These are phyloP conservation scores for Manihot esculenta DNA, from an alignment of 441 rosid genomes.

Conservation along the genomic window DNA sequence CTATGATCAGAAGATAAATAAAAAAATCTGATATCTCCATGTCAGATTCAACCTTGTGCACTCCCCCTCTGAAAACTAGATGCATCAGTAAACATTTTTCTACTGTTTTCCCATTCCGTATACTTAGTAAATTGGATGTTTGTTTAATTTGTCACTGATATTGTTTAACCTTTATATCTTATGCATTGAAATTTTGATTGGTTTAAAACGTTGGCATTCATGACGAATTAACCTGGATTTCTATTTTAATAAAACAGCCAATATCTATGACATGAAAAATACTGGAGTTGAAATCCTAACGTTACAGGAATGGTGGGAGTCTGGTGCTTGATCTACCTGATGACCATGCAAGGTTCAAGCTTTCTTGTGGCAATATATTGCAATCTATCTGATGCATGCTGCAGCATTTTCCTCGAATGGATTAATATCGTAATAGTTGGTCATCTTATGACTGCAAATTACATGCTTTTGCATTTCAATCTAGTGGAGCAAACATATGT, in stretches of 20 bases:
- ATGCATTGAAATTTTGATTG: not conserved
- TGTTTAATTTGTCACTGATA: not conserved
- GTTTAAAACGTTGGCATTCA: not conserved
- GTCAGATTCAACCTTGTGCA: not conserved
- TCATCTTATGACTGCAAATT: not conserved
- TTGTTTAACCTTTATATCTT: not conserved
- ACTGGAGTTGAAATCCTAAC: slow-evolving; percentile 61
- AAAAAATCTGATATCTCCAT: not conserved
- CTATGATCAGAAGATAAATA: not conserved
- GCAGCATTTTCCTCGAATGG: not conserved
- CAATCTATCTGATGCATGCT: slow-evolving; percentile 5
- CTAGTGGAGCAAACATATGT: too few species aligned
- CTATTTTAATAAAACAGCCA: slow-evolving; percentile 40
- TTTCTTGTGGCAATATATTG: not conserved
- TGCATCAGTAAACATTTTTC: not conserved
- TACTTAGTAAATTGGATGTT: not conserved
- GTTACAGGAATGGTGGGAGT: slow-evolving; percentile 59
- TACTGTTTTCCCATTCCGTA: not conserved
- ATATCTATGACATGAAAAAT: slow-evolving; percentile 75
- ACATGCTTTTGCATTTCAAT: too few species aligned
- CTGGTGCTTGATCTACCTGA: slow-evolving; percentile 31
- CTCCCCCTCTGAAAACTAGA: not conserved
- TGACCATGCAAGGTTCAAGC: slow-evolving; percentile 3
- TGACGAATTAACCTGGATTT: not conserved
- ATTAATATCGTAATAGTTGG: not conserved